A percentile compares a stretch with the other conserved stretches of the same genome.
Evolutionary conservation across 306 rosid genomes (phyloP).

Genomic region (Cicer yamashitae): DNA sequence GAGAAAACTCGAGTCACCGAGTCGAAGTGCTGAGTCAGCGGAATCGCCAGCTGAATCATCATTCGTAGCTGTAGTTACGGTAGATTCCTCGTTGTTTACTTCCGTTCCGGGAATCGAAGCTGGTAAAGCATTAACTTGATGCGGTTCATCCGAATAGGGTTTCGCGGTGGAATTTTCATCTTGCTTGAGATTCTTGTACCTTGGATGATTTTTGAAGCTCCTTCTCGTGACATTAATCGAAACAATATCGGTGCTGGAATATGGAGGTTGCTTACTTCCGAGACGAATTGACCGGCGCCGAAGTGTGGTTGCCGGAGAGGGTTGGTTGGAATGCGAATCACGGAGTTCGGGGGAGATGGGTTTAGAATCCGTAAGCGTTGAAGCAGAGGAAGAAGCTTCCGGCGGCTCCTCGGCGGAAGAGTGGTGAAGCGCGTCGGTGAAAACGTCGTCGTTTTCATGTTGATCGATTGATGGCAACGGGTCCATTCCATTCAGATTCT

Average conservation of each 20-base stretch:
- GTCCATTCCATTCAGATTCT: conserved; percentile 51
- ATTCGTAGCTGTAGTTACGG: conserved; percentile 54
- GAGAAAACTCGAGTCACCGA: conserved; percentile 52
- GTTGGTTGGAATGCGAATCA: conserved; percentile 4
- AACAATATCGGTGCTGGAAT: conserved; percentile 30
- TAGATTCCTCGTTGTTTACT: conserved; percentile 53
- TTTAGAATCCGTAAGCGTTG: conserved; percentile 27
- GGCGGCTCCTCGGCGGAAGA: conserved; percentile 40
- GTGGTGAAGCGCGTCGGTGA: conserved; percentile 53
- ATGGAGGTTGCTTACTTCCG: conserved; percentile 20
- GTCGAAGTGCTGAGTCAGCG: conserved; percentile 44
- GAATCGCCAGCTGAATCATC: conserved; percentile 38
- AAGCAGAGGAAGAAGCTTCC: conserved; percentile 51
- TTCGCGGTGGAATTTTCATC: conserved; percentile 31
- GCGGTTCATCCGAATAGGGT: conserved; percentile 39
- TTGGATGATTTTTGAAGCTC: conserved; percentile 30
- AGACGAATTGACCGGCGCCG: conserved; percentile 53
- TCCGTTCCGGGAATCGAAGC: conserved; percentile 29
- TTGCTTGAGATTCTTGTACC: conserved; percentile 39
- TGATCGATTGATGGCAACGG: conserved; percentile 42
- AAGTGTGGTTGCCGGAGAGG: conserved; percentile 42
- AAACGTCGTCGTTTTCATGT: conserved; percentile 51
- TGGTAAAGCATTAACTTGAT: conserved; percentile 2
- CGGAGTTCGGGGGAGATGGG: conserved; percentile 15
- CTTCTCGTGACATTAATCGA: conserved; percentile 32